Evolutionary conservation across 768 basidiomycete species (phyloP).

Genomic region (Pholiota molesta): DNA sequence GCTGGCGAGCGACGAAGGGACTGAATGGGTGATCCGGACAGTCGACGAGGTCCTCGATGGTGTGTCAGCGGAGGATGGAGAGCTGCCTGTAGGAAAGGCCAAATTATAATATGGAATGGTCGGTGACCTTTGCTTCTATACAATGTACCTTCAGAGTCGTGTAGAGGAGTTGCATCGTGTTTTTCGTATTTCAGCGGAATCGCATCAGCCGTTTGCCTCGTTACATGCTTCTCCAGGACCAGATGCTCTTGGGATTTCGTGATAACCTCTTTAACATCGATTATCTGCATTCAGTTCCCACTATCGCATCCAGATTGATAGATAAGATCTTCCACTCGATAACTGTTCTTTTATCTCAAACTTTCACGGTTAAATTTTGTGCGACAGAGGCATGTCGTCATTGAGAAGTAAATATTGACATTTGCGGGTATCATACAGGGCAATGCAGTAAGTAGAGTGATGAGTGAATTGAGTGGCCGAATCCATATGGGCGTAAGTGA

Average conservation of each 20-base stretch:
- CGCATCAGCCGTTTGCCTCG: constrained; percentile 29
- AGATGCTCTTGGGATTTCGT: constrained; percentile 16
- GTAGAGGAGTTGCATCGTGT: constrained; percentile 43
- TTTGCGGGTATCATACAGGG: constrained; percentile 20
- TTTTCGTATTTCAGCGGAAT: constrained; percentile 33
- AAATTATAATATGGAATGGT: constrained; percentile 57
- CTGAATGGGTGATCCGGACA: constrained; percentile 85
- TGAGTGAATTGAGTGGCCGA: constrained; percentile 20
- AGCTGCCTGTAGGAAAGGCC: constrained; percentile 43
- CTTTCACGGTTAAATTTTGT: constrained; percentile 25
- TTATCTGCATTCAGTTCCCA: constrained; percentile 3
- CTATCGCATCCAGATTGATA: constrained; percentile 14
- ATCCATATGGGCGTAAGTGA: constrained; percentile 16
- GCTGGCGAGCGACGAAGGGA: constrained; percentile 84
- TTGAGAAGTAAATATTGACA: constrained; percentile 19
- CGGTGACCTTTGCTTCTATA: constrained; percentile 37
- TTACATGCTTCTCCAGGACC: constrained; percentile 20
- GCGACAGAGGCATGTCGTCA: constrained; percentile 22
- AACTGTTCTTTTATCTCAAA: constrained; percentile 18
- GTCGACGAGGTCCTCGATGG: constrained; percentile 83
- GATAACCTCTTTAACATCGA: constrained; percentile 31
- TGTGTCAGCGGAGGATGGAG: constrained; percentile 53
- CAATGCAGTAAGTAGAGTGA: constrained; percentile 27
- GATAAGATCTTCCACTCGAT: constrained; percentile 5
- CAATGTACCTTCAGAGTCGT: constrained; percentile 26